Base-by-base conservation (phyloP, 2,329 filamentous ascomycete species). In the Clathrospora elynae region DNA sequence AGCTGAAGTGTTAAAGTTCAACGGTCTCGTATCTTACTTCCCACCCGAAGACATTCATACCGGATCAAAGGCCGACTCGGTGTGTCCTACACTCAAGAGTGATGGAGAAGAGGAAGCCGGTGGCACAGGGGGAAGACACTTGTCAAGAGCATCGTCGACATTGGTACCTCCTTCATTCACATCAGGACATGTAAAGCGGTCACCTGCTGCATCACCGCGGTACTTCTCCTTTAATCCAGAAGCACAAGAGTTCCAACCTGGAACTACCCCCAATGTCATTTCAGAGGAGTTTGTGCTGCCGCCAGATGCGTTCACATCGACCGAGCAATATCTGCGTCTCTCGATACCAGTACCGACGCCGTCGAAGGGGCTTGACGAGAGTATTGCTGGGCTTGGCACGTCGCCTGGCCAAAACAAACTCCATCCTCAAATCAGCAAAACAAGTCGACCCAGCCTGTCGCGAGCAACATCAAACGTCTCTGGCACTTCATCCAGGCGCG, bases 1-100 rank as follows among this genome's bases (percentile, higher is more conserved):
- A 35, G 76, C 78, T 10, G 82, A 85, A 61, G 70, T 85, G 2
- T 70, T 83, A 17, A 83, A 83, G 52, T 78, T 80, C 43, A 76
- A 78, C 35, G 73, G 73, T 0, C 56, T 74, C 4, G 62, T 68
- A 7, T 64, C 67, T 2, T 70, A 71, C 42, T 68, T 67, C 23
- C 58, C 61, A 9, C 39, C 44, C 25, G 49, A 54, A 32, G 19
- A 25, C 35, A 28, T 45, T 40, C 59, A 60, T 34, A 57, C 42
- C 19, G 57, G 49, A 17, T 62, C 63, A 10, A 63, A 65, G 34
- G 53, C 59, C 28, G 55, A 56, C 25, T 58, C 61, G 6, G 44
- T 62, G 44, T 59, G 57, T 35, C 55, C 65, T 19, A 44, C 59
- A 4, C 47, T 62, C 32, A 62, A 55, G 24, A 59, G 34, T 16